A percentile compares a stretch with the other conserved stretches of the same genome.
Conservation (phyloP, 2,329 filamentous ascomycete species). For the Pyrenophora teres region DNA sequence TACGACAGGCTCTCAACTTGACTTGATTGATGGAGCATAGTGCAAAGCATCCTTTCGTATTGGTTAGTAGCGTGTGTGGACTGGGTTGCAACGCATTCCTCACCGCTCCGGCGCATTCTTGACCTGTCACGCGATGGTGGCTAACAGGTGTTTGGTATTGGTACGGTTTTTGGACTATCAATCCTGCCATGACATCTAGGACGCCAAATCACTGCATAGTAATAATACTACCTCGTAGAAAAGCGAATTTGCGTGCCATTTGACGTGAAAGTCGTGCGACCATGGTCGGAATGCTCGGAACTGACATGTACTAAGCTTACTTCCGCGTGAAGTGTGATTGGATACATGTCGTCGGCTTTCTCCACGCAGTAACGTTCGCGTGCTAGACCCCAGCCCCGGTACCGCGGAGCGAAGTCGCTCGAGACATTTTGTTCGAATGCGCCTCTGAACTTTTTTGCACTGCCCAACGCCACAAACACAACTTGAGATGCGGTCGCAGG, state of each 20-base stretch:
- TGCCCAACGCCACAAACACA: constrained; percentile 23
- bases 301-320: constrained; percentile 2
- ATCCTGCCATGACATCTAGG: constrained; percentile 9
- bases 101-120: constrained; percentile 8
- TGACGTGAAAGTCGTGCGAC: neutral
- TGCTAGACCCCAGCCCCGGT: constrained; percentile 9
- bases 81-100: constrained; percentile 1
- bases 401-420: constrained; percentile 34
- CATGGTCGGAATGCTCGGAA: no score
- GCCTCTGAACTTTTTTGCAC: constrained; percentile 18
- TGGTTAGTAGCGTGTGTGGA: constrained; percentile 1
- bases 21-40: constrained; percentile 16
- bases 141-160: neutral
- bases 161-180: constrained; percentile 1
- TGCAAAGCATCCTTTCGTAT: constrained; percentile 5
- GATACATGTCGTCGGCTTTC: constrained; percentile 21
- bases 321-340: constrained; percentile 27
- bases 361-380: constrained; percentile 18
- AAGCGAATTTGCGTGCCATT: neutral
- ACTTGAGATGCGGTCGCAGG: constrained; percentile 43
- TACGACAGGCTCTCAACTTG: constrained; percentile 16
- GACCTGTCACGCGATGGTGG: neutral
- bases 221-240: neutral
- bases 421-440: constrained; percentile 34
- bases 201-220: constrained; percentile 12